Conservation (phyloP, 2,329 filamentous ascomycete genomes). For the Diaporthe capsici region DNA sequence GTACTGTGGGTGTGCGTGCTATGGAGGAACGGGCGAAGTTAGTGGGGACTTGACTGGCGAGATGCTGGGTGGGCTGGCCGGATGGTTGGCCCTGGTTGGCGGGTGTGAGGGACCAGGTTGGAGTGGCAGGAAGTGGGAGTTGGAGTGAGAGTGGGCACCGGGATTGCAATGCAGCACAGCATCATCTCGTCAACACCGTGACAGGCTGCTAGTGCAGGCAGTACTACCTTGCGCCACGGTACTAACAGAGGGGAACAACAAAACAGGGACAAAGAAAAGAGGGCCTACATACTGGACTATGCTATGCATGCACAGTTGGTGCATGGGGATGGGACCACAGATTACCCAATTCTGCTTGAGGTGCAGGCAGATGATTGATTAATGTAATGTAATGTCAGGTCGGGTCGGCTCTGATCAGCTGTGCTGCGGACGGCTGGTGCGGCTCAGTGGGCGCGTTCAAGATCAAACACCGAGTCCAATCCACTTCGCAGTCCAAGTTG, state of each 20-base stretch:
- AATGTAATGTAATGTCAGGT: constrained; percentile 3
- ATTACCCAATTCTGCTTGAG: constrained; percentile 10
- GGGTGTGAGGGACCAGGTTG: constrained; percentile 2
- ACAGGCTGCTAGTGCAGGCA: constrained; percentile 10
- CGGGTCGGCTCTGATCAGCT: not conserved
- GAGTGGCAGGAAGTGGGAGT: not conserved
- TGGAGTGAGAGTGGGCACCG: not conserved
- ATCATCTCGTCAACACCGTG: not conserved
- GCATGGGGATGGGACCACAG: constrained; percentile 21
- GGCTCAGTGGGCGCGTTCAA: not conserved
- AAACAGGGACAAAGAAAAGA: constrained; percentile 26
- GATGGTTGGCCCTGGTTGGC: constrained; percentile 14
- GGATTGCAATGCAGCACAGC: constrained; percentile 8
- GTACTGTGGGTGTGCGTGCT: not conserved
- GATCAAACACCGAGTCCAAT: constrained; percentile 5
- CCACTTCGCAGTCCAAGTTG: constrained; percentile 1
- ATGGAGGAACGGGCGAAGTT: not conserved
- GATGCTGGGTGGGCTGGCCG: not conserved
- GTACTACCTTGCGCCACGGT: not conserved
- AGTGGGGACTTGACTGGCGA: not conserved
- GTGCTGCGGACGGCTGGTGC: constrained; percentile 4
- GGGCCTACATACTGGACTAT: constrained; percentile 11
- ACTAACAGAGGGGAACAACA: constrained; percentile 34
- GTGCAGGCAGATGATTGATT: constrained; percentile 22
- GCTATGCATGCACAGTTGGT: constrained; percentile 5